These are phyloP conservation scores for Linum trigynum DNA, from an alignment of 345 rosid species.

Conservation along the genomic window DNA sequence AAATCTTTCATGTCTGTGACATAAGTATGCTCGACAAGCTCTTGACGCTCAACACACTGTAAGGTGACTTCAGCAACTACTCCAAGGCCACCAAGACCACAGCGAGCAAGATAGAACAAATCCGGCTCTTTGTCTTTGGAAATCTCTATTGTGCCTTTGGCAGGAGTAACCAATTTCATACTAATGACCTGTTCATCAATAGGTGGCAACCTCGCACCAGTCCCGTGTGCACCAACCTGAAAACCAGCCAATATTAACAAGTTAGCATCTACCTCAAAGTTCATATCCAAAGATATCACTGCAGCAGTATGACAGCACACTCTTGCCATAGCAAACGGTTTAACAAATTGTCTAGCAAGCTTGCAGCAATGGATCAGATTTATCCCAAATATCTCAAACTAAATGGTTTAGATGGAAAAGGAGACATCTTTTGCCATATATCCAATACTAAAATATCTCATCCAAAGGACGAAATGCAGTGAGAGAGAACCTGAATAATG, in stretches of 20 bases:
- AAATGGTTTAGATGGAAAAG: not conserved
- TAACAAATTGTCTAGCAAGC: not conserved
- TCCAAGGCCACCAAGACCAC: constrained; percentile 94
- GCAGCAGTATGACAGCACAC: not conserved
- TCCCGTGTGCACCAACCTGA: constrained; percentile 97
- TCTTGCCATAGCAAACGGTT: not conserved
- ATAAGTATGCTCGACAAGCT: constrained; percentile 86
- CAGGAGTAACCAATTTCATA: constrained; percentile 93
- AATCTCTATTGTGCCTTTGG: constrained; percentile 78
- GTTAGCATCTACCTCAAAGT: not conserved
- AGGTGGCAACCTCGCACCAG: constrained; percentile 92
- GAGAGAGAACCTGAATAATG: constrained; percentile 64
- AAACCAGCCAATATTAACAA: constrained; percentile 8
- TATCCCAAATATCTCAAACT: not conserved
- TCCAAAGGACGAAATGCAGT: too few relatives aligned
- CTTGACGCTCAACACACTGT: constrained; percentile 86
- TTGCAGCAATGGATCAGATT: not conserved
- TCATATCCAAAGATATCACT: not conserved
- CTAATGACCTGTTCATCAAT: constrained; percentile 90
- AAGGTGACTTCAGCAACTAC: constrained; percentile 95
- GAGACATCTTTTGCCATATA: not conserved
- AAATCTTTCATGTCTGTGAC: constrained; percentile 64
- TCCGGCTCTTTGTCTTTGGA: constrained; percentile 83
- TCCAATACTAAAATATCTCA: too few relatives aligned
- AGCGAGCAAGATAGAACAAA: constrained; percentile 79